Evolutionary conservation across 2,329 filamentous ascomycete species (phyloP).

Genomic region (Tolypocladium ovalisporum): DNA sequence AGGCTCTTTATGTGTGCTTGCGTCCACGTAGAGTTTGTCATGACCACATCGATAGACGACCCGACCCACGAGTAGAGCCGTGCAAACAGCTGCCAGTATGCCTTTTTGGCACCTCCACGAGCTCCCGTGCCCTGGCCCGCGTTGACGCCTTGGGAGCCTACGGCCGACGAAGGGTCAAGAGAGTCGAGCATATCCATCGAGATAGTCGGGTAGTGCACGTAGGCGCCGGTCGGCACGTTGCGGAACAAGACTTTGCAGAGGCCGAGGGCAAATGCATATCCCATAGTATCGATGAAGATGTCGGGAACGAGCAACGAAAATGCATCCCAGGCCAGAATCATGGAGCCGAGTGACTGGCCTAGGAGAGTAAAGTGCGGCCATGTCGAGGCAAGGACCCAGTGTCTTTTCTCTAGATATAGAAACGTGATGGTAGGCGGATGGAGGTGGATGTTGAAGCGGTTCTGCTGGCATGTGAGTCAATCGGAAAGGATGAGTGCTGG

Average conservation of each 20-base stretch:
- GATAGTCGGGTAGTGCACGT: constrained; percentile 97
- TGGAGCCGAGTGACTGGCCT: constrained; percentile 84
- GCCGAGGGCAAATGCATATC: constrained; percentile 83
- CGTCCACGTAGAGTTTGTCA: constrained; percentile 97
- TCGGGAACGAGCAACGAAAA: constrained; percentile 88
- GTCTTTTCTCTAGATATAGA: constrained; percentile 79
- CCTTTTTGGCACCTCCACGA: constrained; percentile 60
- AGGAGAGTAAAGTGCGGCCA: constrained; percentile 90
- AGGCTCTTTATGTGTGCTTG: constrained; percentile 69
- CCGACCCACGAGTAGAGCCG: constrained; percentile 73
- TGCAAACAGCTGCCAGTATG: constrained; percentile 84
- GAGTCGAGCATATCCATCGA: constrained; percentile 94
- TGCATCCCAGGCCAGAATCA: constrained; percentile 83
- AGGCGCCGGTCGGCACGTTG: constrained; percentile 72
- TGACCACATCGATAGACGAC: constrained; percentile 77
- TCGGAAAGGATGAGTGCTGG: neutral
- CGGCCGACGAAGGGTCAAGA: constrained; percentile 50
- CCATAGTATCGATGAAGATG: constrained; percentile 95
- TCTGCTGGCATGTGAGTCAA: constrained; percentile 29
- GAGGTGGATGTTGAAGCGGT: constrained; percentile 85
- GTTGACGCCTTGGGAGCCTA: constrained; percentile 63
- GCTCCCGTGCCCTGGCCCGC: constrained; percentile 68
- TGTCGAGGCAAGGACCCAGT: constrained; percentile 74
- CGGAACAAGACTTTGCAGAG: constrained; percentile 76
- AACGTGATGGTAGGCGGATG: constrained; percentile 76